Evolutionary conservation across 2,329 filamentous ascomycete genomes (phyloP).

Genomic region (Hymenoscyphus scutula): DNA sequence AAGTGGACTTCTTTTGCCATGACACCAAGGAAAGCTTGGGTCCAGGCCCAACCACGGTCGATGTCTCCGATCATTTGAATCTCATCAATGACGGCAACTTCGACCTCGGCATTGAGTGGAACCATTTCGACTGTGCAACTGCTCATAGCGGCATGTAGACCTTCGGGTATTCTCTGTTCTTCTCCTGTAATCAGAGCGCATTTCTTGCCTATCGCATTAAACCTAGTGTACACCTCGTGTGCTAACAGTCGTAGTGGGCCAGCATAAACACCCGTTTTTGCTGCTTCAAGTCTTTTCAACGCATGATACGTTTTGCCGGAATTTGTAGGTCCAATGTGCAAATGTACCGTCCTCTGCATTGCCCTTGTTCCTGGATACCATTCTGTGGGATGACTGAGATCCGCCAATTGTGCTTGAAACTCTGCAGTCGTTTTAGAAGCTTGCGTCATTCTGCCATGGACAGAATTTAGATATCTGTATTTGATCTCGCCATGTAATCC

Average conservation of each 20-base stretch:
- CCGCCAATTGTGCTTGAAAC: slow-evolving; percentile 63
- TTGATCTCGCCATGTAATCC: slow-evolving; percentile 59
- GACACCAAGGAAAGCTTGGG: slow-evolving; percentile 81
- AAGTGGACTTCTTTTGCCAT: slow-evolving; percentile 88
- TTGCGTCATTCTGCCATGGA: slow-evolving; percentile 53
- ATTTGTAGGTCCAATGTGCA: slow-evolving; percentile 96
- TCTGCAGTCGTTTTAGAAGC: slow-evolving; percentile 43
- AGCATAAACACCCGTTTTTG: slow-evolving; percentile 78
- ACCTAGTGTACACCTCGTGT: slow-evolving; percentile 89
- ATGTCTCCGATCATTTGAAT: slow-evolving; percentile 91
- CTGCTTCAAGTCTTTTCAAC: slow-evolving; percentile 76
- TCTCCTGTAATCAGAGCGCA: slow-evolving; percentile 90
- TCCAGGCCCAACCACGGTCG: slow-evolving; percentile 92
- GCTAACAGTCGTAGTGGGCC: slow-evolving; percentile 86
- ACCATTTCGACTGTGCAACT: slow-evolving; percentile 97
- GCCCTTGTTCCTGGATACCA: slow-evolving; percentile 86
- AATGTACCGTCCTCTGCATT: slow-evolving; percentile 77
- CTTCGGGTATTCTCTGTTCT: slow-evolving; percentile 70
- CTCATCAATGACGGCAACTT: slow-evolving; percentile 96
- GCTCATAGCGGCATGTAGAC: slow-evolving; percentile 57
- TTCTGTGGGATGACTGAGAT: slow-evolving; percentile 84
- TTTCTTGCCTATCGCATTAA: slow-evolving; percentile 71
- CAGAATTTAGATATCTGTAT: slow-evolving; percentile 64
- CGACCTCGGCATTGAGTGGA: slow-evolving; percentile 48
- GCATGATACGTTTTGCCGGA: slow-evolving; percentile 98